Evolutionary conservation across 2,329 filamentous ascomycete species (phyloP).

Genomic region (Penicillium sp.): DNA sequence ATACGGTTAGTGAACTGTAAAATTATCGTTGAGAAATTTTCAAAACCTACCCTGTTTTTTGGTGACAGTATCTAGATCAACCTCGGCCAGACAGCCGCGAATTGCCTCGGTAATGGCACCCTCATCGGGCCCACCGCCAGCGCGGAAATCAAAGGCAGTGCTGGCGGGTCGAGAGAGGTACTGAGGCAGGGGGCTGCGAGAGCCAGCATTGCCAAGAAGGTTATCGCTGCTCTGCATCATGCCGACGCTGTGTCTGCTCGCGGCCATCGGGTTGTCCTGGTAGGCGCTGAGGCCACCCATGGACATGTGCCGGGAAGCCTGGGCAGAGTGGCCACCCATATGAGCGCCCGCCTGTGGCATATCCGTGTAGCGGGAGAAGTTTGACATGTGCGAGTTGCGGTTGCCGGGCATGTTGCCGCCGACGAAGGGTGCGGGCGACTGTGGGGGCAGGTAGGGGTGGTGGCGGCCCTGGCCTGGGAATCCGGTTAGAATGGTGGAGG

Average conservation of each 20-base stretch:
- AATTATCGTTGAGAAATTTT: neutral
- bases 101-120: constrained; percentile 79
- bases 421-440: constrained; percentile 70
- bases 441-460: constrained; percentile 74
- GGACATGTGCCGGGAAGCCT: constrained; percentile 56
- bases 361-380: constrained; percentile 63
- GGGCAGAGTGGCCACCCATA: constrained; percentile 27
- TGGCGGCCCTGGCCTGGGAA: constrained; percentile 66
- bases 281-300: constrained; percentile 56
- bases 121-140: constrained; percentile 68
- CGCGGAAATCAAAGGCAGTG: constrained; percentile 59
- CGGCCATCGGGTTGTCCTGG: constrained; percentile 37
- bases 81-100: constrained; percentile 75
- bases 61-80: constrained; percentile 93
- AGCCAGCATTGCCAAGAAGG: constrained; percentile 39
- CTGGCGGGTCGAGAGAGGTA: constrained; percentile 53
- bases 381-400: constrained; percentile 71
- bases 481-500: constrained; percentile 82
- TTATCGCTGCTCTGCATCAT: constrained; percentile 49
- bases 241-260: constrained; percentile 45
- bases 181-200: constrained; percentile 53
- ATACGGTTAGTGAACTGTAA: constrained; percentile 7
- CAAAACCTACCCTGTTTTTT: constrained; percentile 76
- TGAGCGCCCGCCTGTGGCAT: constrained; percentile 47
- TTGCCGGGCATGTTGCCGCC: constrained; percentile 53